Conservation (phyloP, 2,329 filamentous ascomycete species). For the Neofusicoccum parvum region DNA sequence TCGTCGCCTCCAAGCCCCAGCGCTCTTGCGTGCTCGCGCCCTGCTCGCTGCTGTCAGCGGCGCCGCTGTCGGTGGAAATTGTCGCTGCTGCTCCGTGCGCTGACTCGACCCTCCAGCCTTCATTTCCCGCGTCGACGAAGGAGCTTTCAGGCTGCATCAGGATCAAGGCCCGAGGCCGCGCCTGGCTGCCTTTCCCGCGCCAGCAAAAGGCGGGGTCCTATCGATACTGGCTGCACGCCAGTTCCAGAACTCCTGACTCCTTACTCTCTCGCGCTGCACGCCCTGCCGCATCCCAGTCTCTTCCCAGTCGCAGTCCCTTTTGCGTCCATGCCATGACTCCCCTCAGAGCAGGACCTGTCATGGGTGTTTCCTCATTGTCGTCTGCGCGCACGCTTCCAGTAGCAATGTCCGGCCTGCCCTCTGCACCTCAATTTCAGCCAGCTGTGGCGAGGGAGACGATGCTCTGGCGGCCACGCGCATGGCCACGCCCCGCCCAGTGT, state of each 20-base stretch:
- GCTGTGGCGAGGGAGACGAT: conserved; percentile 6
- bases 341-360: not conserved
- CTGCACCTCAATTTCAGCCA: conserved; percentile 21
- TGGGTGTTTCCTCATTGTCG: not conserved
- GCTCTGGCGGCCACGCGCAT: not conserved
- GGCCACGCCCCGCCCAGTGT: conserved; percentile 11
- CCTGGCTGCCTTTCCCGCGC: not conserved
- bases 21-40: conserved; percentile 13
- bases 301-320: not conserved
- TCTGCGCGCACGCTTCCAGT: conserved; percentile 1
- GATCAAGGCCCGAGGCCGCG: conserved; percentile 3
- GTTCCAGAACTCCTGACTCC: conserved; percentile 14
- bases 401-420: conserved; percentile 21
- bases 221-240: conserved; percentile 7
- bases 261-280: not conserved
- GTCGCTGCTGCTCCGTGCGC: not conserved
- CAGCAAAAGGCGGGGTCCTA: conserved; percentile 17
- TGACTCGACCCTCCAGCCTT: conserved; percentile 6
- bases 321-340: not conserved
- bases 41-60: not conserved
- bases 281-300: conserved; percentile 1
- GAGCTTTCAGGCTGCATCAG: conserved; percentile 1
- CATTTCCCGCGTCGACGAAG: conserved; percentile 12
- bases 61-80: not conserved
- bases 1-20: not conserved